A percentile compares a stretch with the other conserved stretches of the same genome.
Conservation (phyloP, 805 yeast species). For the Zygosaccharomyces pseudorouxii region DNA sequence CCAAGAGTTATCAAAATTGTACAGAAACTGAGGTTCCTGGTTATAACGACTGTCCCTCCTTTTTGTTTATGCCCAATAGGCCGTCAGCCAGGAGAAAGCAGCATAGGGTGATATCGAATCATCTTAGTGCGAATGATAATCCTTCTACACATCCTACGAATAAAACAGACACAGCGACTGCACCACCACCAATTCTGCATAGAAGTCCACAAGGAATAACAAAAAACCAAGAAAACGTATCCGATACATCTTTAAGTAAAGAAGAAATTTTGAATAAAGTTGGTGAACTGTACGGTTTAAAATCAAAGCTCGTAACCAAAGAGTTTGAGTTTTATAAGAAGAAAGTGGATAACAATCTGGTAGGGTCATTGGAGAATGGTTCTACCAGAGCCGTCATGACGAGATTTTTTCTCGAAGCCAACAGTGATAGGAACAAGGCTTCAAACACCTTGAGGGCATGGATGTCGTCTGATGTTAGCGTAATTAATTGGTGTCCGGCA, state of each 20-base stretch:
- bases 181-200: constrained; percentile 17
- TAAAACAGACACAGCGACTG: constrained; percentile 8
- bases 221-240: background rate
- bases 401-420: constrained; percentile 22
- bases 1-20: constrained; percentile 39
- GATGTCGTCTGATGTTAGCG: constrained; percentile 55
- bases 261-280: constrained; percentile 25
- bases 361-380: constrained; percentile 27
- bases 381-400: constrained; percentile 29
- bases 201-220: background rate
- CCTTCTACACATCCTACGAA: constrained; percentile 9
- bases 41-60: constrained; percentile 42
- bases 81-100: constrained; percentile 20
- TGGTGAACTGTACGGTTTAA: constrained; percentile 22
- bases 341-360: constrained; percentile 36
- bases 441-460: constrained; percentile 42
- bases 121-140: constrained; percentile 17
- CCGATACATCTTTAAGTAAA: constrained; percentile 5
- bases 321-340: constrained; percentile 43
- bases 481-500: constrained; percentile 64
- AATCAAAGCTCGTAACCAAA: constrained; percentile 37
- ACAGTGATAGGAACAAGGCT: constrained; percentile 27
- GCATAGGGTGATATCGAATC: constrained; percentile 12
- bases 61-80: constrained; percentile 22
- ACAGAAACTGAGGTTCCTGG: constrained; percentile 40